Conservation (phyloP, 148 eudicot species). For the Silene latifolia region DNA sequence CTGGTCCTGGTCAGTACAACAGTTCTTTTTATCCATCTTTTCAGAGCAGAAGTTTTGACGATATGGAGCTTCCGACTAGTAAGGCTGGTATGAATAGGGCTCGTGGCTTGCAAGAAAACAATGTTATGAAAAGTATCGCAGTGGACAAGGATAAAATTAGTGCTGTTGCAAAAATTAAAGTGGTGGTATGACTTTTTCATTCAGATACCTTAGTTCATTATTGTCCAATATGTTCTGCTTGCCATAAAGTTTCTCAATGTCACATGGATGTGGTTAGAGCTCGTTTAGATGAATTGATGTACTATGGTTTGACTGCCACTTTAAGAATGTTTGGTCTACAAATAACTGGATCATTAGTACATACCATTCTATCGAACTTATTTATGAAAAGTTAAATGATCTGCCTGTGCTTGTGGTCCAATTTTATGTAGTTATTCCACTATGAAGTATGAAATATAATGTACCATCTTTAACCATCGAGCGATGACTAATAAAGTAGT, state of each 20-base stretch:
- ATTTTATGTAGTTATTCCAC: background rate
- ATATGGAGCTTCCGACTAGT: constrained; percentile 53
- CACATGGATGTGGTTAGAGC: background rate
- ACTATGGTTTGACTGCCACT: background rate
- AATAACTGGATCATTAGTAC: background rate
- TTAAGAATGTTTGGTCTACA: background rate
- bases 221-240: background rate
- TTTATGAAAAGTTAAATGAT: background rate
- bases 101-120: constrained; percentile 66
- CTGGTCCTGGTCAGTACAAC: constrained; percentile 47
- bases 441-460: too few species aligned
- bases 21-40: constrained; percentile 47
- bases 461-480: too few species aligned
- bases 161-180: constrained; percentile 94
- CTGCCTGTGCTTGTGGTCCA: background rate
- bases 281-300: background rate
- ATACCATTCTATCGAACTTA: background rate
- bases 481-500: background rate
- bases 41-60: constrained; percentile 71
- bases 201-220: background rate
- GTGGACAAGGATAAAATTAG: constrained; percentile 75
- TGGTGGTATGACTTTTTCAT: constrained; percentile 65
- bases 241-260: background rate
- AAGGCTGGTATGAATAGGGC: constrained; percentile 46
- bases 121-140: constrained; percentile 50